Base-by-base conservation (phyloP, 2,329 filamentous ascomycete genomes). In the Hymenoscyphus occultus region DNA sequence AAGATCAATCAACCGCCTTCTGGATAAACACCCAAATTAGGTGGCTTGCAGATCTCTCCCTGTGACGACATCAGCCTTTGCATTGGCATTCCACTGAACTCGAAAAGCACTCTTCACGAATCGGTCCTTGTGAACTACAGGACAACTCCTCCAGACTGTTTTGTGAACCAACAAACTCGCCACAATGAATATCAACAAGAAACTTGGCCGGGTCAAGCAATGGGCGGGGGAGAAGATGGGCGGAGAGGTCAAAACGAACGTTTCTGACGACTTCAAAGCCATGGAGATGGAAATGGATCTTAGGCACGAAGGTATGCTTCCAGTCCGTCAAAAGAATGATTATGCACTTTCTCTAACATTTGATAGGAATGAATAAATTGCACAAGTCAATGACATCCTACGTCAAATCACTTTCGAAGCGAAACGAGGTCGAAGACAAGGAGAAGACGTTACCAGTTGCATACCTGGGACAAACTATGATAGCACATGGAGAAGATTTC, bases 191-290 rank as follows among this genome's bases (percentile, higher is more conserved):
- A 75, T 76, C 70, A 76, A 73, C 79, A 97, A 96, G 83, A 97
- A 96, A 77, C 87, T 98, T 76, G 94, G 93, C 80, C 90, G 94
- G 75, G 89, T 96, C 82, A 96, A 94, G 82, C 94, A 98, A 89
- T 98, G 94, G 94, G 92, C 93, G 45, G 92, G 92, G 71, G 94
- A 98, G 81, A 92, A 93, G 80, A 97, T 98, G 91, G 94, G 94
- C 73, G 87, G 86, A 70, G 93, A 97, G 79, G 85, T 89, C 79
- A 95, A 93, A 80, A 97, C 94, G 10, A 87, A 84, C 76, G 87
- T 92, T 69, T 90, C 92, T 0, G 93, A 98, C 61, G 90, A 97
- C 74, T 98, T 98, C 84, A 96, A 91, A 80, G 85, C 86, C 66
- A 81, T 98, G 73, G 93, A 98, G 80, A 83, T 86, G 63, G 94